Evolutionary conservation across 106 monocot genomes (phyloP).

Genomic region (Phalaenopsis equestris): DNA sequence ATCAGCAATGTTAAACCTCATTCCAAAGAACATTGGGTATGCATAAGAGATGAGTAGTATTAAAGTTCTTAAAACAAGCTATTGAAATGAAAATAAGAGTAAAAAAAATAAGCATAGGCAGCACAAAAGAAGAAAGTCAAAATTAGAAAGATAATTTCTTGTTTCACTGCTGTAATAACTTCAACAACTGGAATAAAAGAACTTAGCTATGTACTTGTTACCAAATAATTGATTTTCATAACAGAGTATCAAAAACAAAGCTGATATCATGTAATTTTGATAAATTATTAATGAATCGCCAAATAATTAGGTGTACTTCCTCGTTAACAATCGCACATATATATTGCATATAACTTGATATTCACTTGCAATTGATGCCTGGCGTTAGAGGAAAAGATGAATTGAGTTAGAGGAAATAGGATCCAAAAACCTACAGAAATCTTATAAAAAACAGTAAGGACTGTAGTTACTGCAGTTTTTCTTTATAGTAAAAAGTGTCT

Average conservation of each 20-base stretch:
- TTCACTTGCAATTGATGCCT: too few relatives aligned
- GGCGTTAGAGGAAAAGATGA: too few relatives aligned
- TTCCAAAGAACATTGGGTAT: neutral
- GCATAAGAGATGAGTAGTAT: neutral
- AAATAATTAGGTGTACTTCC: too few relatives aligned
- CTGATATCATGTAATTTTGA: neutral
- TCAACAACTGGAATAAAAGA: neutral
- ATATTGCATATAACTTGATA: too few relatives aligned
- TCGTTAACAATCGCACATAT: too few relatives aligned
- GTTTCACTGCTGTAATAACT: neutral
- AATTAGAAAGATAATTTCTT: neutral
- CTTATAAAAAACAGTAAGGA: neutral
- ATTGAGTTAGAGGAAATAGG: too few relatives aligned
- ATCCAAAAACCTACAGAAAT: too few relatives aligned
- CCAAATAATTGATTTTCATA: too few relatives aligned
- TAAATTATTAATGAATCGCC: neutral
- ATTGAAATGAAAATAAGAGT: neutral
- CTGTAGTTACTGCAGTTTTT: neutral
- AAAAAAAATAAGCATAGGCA: neutral
- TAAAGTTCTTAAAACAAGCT: neutral
- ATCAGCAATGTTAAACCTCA: constrained; percentile 18
- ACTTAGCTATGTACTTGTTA: neutral
- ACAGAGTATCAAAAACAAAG: too few relatives aligned
- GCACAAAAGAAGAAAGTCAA: neutral
- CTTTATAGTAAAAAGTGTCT: neutral